Conservation (phyloP, 768 basidiomycete species). For the Lentinula sp. region DNA sequence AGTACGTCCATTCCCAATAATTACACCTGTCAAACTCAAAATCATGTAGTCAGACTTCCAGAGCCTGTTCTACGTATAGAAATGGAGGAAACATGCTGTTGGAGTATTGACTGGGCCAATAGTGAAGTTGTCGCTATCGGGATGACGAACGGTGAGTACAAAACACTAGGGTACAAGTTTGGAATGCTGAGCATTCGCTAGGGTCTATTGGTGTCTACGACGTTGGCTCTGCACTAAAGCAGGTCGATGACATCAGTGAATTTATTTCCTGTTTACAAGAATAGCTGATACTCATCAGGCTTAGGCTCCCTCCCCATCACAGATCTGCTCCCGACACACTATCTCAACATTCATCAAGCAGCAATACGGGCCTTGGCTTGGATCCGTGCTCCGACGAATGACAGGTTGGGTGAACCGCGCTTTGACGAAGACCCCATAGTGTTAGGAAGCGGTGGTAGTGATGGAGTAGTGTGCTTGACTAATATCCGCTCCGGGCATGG, state of each 20-base stretch:
- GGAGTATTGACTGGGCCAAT: slow-evolving; percentile 86
- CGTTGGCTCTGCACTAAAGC: slow-evolving; percentile 35
- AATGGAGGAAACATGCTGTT: slow-evolving; percentile 69
- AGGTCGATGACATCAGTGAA: slow-evolving; percentile 24
- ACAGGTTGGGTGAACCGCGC: slow-evolving; percentile 37
- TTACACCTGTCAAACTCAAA: background rate
- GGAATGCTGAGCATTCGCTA: slow-evolving; percentile 12
- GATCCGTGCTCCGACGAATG: slow-evolving; percentile 60
- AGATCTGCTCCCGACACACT: slow-evolving; percentile 62
- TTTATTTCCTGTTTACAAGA: background rate
- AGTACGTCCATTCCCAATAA: slow-evolving; percentile 29
- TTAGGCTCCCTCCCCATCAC: slow-evolving; percentile 7
- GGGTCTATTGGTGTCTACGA: slow-evolving; percentile 56
- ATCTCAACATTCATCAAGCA: slow-evolving; percentile 70
- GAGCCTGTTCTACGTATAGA: slow-evolving; percentile 69
- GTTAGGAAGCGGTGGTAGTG: slow-evolving; percentile 74
- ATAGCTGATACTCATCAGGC: background rate
- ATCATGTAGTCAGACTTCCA: slow-evolving; percentile 43
- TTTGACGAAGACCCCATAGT: slow-evolving; percentile 59
- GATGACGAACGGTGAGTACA: slow-evolving; percentile 64
- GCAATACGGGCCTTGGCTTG: slow-evolving; percentile 73
- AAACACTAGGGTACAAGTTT: background rate
- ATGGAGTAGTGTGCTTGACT: slow-evolving; percentile 69
- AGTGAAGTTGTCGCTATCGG: slow-evolving; percentile 80
- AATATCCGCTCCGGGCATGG: slow-evolving; percentile 71